Base-by-base conservation (phyloP, 1,139 yeast genomes). In the Debaryomyces udenii region DNA sequence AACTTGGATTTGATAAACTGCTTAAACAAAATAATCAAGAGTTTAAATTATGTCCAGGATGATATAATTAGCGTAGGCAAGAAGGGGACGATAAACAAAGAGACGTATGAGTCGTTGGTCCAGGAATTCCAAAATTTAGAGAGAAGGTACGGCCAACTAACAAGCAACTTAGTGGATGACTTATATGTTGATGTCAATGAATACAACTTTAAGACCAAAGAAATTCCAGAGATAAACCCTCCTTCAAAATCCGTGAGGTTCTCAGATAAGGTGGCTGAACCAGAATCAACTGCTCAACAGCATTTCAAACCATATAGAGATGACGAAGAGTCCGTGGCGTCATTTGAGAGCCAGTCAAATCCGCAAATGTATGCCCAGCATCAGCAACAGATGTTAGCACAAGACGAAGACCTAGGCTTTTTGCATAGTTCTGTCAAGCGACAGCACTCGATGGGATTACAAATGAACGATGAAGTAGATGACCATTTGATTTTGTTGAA, bases 401-500 rank as follows among this genome's bases (percentile, higher is more conserved):
- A 88, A 55, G 96, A 88, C 56, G 64, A 68, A 10, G 76, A 81
- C 43, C 64, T 88, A 36, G 84, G 78, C 39, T 49, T 63, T 2
- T 67, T 88, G 17, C 81, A 88, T 32, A 61, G 63, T 10, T 81
- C 89, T 15, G 83, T 88, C 1, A 66, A 74, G 23, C 69, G 82
- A 23, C 96, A 86, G 59, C 81, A 80, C 47, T 70, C 71, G 27
- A 76, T 88, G 66, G 86, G 94, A 7, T 53, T 75, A 11, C 74
- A 71, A 35, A 86, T 88, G 23, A 79, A 83, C 52, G 74, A 69
- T 15, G 96, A 88, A 55, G 60, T 88, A 20, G 82, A 78, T 44
- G 79, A 80, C 29, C 96, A 88, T 47, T 61, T 85, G 52, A 83
- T 83, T 20, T 53, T 87, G 30, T 66, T 88, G 43, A 80, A 80